Conservation (phyloP, 805 yeast genomes). For the Saccharomycopsis sp. region DNA sequence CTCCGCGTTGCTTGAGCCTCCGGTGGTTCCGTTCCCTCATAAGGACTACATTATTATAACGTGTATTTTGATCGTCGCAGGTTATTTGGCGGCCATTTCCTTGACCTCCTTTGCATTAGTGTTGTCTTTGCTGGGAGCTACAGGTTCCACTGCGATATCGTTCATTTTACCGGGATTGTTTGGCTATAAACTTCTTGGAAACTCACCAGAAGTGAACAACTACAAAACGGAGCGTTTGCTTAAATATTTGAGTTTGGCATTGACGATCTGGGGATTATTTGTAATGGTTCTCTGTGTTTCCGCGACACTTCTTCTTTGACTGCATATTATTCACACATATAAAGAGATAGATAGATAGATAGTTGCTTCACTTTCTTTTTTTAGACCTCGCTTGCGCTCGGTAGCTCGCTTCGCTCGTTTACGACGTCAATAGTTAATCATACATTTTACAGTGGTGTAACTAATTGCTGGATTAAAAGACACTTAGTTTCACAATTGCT, state of each 20-base stretch:
- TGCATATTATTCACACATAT: background rate
- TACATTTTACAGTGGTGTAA: too few relatives aligned
- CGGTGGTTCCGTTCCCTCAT: slow-evolving; percentile 40
- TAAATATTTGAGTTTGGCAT: slow-evolving; percentile 44
- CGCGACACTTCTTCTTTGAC: slow-evolving; percentile 27
- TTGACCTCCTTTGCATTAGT: slow-evolving; percentile 63
- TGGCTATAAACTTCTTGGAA: slow-evolving; percentile 52
- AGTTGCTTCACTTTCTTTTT: too few relatives aligned
- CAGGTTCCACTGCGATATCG: slow-evolving; percentile 75
- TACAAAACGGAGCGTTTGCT: slow-evolving; percentile 28
- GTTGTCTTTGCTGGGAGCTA: slow-evolving; percentile 70
- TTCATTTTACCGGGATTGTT: slow-evolving; percentile 75
- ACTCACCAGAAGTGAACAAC: background rate
- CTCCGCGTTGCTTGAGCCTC: slow-evolving; percentile 24
- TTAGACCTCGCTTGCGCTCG: too few relatives aligned
- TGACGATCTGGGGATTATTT: slow-evolving; percentile 60
- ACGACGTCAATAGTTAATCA: too few relatives aligned
- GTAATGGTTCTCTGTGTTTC: slow-evolving; percentile 65
- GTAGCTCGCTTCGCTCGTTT: too few relatives aligned
- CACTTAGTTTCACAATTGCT: too few relatives aligned
- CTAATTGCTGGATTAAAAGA: too few relatives aligned
- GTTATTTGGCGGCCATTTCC: slow-evolving; percentile 52
- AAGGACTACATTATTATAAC: slow-evolving; percentile 46
- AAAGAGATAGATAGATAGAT: too few relatives aligned
- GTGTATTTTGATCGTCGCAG: slow-evolving; percentile 35